Conservation (phyloP, 2,329 filamentous ascomycete species). For the Passalora sequoiae region DNA sequence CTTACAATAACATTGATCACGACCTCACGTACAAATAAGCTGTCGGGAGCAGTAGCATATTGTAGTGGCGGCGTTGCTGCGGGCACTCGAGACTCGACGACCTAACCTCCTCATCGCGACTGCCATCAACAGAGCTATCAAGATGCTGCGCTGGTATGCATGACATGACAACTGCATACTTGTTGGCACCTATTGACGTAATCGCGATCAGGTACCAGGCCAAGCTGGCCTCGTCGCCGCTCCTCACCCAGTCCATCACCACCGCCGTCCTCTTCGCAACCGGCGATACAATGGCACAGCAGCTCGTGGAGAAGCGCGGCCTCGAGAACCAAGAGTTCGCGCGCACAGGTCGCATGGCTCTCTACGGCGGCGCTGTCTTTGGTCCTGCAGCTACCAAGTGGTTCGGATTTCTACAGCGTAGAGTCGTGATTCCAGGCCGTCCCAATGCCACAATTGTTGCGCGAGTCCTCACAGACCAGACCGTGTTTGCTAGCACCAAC, state of each 20-base stretch:
- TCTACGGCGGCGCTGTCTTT: conserved; percentile 76
- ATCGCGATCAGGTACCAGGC: conserved; percentile 90
- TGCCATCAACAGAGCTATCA: conserved; percentile 14
- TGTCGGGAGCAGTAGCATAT: no score
- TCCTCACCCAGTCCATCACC: conserved; percentile 86
- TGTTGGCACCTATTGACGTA: no score
- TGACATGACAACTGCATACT: neutral
- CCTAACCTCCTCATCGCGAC: conserved; percentile 1
- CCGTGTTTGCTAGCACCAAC: conserved; percentile 76
- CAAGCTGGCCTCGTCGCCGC: conserved; percentile 70
- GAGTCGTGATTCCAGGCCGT: conserved; percentile 58
- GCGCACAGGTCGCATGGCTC: conserved; percentile 71
- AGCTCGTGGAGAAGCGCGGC: conserved; percentile 78
- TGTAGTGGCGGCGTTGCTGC: no score
- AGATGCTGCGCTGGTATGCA: conserved; percentile 42
- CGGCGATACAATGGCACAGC: conserved; percentile 86
- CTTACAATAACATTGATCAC: no score
- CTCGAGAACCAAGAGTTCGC: conserved; percentile 64
- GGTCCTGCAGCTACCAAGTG: conserved; percentile 82
- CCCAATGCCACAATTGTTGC: conserved; percentile 66
- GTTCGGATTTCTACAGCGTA: conserved; percentile 72
- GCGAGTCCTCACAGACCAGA: conserved; percentile 75
- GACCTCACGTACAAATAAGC: no score
- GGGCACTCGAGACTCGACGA: no score
- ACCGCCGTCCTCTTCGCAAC: conserved; percentile 89